Conservation (phyloP, 2,329 filamentous ascomycete genomes). For the Nothomitra cinnamomea region DNA sequence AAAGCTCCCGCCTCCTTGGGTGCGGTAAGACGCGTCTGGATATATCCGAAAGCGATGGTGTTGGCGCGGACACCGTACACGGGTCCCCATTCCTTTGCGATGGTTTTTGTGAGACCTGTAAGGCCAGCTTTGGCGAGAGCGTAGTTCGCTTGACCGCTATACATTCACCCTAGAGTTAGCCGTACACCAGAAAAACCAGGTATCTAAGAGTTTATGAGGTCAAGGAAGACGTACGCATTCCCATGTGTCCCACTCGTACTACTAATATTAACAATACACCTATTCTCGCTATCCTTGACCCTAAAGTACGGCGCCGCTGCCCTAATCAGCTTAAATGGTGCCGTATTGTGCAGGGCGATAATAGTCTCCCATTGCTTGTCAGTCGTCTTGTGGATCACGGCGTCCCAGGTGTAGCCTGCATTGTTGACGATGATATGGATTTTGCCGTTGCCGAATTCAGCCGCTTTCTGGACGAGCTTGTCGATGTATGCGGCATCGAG, state of each 20-base stretch:
- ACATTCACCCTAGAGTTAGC: background rate
- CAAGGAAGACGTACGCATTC: conserved; percentile 38
- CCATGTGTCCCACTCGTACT: conserved; percentile 70
- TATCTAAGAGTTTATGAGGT: background rate
- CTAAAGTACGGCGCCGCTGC: conserved; percentile 75
- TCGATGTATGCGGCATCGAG: conserved; percentile 53
- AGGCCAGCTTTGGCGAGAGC: conserved; percentile 72
- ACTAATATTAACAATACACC: conserved; percentile 70
- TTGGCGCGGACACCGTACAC: conserved; percentile 68
- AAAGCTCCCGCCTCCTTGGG: conserved; percentile 76
- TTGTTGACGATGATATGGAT: conserved; percentile 89
- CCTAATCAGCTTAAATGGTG: conserved; percentile 69
- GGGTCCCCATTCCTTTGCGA: conserved; percentile 82
- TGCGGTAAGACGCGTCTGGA: conserved; percentile 62
- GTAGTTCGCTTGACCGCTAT: conserved; percentile 70
- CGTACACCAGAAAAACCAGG: background rate
- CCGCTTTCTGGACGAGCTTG: conserved; percentile 54
- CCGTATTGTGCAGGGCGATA: conserved; percentile 64
- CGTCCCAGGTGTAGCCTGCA: conserved; percentile 85
- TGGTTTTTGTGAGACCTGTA: conserved; percentile 68
- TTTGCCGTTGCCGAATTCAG: conserved; percentile 69
- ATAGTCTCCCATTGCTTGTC: conserved; percentile 90
- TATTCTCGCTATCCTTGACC: conserved; percentile 62
- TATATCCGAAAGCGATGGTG: conserved; percentile 54
- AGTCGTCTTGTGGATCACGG: conserved; percentile 80